Base-by-base conservation (phyloP, 2,329 filamentous ascomycete species). In the Apiospora sp. region DNA sequence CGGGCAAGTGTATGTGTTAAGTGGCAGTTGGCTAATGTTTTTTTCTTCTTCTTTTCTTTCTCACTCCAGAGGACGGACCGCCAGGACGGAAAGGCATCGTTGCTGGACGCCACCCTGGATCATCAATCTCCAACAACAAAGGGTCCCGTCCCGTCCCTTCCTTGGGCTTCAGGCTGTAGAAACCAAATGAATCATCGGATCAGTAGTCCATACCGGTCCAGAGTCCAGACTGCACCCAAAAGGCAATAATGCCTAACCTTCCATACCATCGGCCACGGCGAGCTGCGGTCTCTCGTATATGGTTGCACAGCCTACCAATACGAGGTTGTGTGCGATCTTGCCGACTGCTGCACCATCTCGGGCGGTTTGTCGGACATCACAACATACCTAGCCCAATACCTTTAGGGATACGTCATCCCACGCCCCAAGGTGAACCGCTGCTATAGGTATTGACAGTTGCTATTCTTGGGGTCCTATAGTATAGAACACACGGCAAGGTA, bases 231-330 rank as follows among this genome's bases (percentile, higher is more conserved):
- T 30, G 54, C 30, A 64, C 8, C 58, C 30, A 13, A 51, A 41
- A 64, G 58, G 19, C 58, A 37, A 61, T 30, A 61, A 22, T 34
- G 30, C 30, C 54, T 34, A 61, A 37, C 19, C 16, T 34, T 34
- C 54, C 30, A 41, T 64, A 7, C 14, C 27, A 22, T 58, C 51
- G 51, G 58, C 58, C 34, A 41, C 34, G 8, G 34, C 58, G 34
- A 34, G 19, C 34, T 14, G 34, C 58, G 41, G 58, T 22, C 58
- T 64, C 30, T n/a, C 34, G 22, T 64, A n/a, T 41, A 37, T 41
- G 30, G 49, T 64, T 24, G 58, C 58, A 64, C 58, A 41, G 58
- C 58, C 58, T 64, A 22, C 58, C n/a, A 64, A 64, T 64, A 64
- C 58, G 58, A 64, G 19, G n/a, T 24, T n/a, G 34, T 41, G 58